These are phyloP conservation scores for Paramecium sonneborni DNA, from an alignment of 73 alveolate genomes.

Conservation along the genomic window DNA sequence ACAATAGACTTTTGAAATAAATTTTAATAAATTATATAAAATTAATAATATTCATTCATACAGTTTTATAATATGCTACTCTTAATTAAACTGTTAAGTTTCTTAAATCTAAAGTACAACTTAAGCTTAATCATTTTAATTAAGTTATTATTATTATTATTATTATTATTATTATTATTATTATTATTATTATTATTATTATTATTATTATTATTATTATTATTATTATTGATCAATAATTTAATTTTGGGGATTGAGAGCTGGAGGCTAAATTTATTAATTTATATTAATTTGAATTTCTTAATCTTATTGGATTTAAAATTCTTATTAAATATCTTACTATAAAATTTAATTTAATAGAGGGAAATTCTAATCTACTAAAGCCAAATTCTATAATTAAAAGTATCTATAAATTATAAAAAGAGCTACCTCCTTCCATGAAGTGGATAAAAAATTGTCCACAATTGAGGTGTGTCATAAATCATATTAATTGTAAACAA, in stretches of 20 bases:
- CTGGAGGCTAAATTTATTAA: neutral
- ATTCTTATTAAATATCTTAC: neutral
- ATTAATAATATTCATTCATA: neutral
- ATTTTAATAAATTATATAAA: neutral
- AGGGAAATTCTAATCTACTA: neutral
- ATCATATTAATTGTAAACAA: constrained; percentile 44
- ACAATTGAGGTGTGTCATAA: constrained; percentile 49
- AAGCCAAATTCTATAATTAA: neutral
- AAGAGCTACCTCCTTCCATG: constrained; percentile 31
- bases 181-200: neutral
- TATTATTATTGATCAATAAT: neutral
- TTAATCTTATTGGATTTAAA: neutral
- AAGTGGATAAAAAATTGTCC: constrained; percentile 69
- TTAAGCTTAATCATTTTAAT: neutral
- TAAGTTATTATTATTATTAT: neutral
- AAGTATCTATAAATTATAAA: neutral
- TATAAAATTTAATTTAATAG: neutral
- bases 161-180: neutral
- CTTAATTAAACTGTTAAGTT: neutral
- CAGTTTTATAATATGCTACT: neutral
- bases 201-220: neutral
- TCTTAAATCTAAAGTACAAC: neutral
- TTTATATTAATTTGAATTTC: neutral
- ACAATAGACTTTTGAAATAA: neutral
- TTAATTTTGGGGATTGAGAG: neutral